A percentile compares a stretch with the other conserved stretches of the same genome.
phyloP scores from a whole-genome alignment of 1,139 yeast species.

The Hansenula anomala region DNA sequence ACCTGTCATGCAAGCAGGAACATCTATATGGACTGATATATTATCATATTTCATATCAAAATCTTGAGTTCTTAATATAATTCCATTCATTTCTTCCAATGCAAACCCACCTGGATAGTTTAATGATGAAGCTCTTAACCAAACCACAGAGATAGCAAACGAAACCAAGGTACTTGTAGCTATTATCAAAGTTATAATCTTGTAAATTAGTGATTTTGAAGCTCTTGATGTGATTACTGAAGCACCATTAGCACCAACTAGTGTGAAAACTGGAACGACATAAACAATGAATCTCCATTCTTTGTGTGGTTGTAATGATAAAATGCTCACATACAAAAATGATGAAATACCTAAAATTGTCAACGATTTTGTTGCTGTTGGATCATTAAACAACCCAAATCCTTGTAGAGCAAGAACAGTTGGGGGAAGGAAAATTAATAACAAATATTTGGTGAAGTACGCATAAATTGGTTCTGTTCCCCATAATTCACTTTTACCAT shows the following conservation, averaged over 20 bases:
- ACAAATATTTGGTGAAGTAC: constrained; percentile 59
- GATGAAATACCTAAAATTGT: constrained; percentile 42
- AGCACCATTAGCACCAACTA: constrained; percentile 63
- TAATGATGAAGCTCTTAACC: constrained; percentile 59
- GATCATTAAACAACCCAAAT: constrained; percentile 29
- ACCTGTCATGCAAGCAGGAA: constrained; percentile 86
- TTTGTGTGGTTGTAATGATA: constrained; percentile 87
- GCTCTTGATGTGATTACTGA: constrained; percentile 37
- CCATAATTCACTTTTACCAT: constrained; percentile 76
- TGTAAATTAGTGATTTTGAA: constrained; percentile 27
- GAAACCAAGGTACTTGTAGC: constrained; percentile 32
- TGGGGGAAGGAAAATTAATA: constrained; percentile 58
- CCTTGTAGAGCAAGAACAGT: constrained; percentile 42
- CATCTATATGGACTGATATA: constrained; percentile 62
- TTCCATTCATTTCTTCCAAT: constrained; percentile 45
- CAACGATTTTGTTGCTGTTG: constrained; percentile 27
- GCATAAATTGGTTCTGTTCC: constrained; percentile 73
- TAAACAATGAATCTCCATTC: constrained; percentile 92
- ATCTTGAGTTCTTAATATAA: constrained; percentile 26
- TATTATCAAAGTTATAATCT: constrained; percentile 27
- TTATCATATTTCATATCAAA: constrained; percentile 12
- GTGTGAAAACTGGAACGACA: constrained; percentile 61
- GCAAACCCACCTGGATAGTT: constrained; percentile 94
- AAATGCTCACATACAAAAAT: constrained; percentile 45
- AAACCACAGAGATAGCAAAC: constrained; percentile 39